Conservation (phyloP, 257 asterid genomes). For the Catharanthus roseus region DNA sequence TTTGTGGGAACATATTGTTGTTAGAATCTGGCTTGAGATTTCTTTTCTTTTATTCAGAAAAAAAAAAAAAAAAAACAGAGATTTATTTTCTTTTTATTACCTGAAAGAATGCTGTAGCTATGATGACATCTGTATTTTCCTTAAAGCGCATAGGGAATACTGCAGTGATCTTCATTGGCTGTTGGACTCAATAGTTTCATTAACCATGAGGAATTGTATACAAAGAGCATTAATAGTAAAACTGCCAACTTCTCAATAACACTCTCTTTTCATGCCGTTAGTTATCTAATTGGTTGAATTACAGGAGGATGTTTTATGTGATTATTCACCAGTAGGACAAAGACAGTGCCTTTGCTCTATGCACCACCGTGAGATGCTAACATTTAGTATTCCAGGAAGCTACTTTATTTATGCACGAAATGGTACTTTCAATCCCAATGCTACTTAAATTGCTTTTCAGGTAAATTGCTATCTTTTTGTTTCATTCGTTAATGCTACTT, state of each 20-base stretch:
- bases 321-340: neutral
- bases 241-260: neutral
- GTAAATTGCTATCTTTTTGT: neutral
- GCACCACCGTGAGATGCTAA: neutral
- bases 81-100: slow-evolving; percentile 27
- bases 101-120: slow-evolving; percentile 82
- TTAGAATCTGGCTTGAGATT: neutral
- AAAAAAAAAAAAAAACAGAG: too few species aligned
- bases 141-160: slow-evolving; percentile 89
- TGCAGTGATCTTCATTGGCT: slow-evolving; percentile 64
- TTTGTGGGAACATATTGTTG: neutral
- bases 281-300: neutral
- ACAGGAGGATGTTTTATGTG: neutral
- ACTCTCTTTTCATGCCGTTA: neutral
- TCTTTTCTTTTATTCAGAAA: neutral
- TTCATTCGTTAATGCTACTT: neutral
- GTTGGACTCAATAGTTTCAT: slow-evolving; percentile 19
- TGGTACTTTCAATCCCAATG: neutral
- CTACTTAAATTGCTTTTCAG: neutral
- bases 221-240: too few species aligned
- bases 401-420: neutral
- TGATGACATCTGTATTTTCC: slow-evolving; percentile 58
- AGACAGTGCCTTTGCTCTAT: neutral
- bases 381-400: neutral
- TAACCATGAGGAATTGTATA: slow-evolving; percentile 7